A percentile compares a stretch with the other conserved stretches of the same genome.
phyloP scores from a whole-genome alignment of 495 filamentous ascomycete species.

The Aspergillus olivimuriae region DNA sequence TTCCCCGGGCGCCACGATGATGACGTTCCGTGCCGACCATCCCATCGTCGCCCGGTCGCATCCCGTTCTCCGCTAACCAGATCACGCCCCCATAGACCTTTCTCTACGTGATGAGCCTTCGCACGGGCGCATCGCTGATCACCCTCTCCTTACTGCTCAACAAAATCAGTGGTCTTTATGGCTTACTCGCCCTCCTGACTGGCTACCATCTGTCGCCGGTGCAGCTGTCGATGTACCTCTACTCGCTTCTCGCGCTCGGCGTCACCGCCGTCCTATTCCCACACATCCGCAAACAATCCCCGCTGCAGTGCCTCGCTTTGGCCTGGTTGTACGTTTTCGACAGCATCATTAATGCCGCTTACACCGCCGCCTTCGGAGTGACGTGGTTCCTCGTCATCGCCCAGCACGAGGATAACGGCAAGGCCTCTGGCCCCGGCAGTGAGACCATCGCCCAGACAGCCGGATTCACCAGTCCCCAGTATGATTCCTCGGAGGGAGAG shows the following conservation, averaged over 20 bases:
- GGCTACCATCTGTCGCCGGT: conserved; percentile 60
- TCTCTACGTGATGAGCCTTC: conserved; percentile 76
- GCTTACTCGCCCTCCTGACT: conserved; percentile 78
- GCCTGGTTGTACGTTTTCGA: conserved; percentile 78
- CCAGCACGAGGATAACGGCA: conserved; percentile 42
- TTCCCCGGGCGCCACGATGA: neutral
- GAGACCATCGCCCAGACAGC: conserved; percentile 56
- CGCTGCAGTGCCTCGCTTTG: conserved; percentile 62
- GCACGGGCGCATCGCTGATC: conserved; percentile 76
- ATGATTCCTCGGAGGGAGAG: conserved; percentile 45
- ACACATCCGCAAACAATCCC: conserved; percentile 61
- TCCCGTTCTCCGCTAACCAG: conserved; percentile 7
- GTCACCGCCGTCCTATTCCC: conserved; percentile 57
- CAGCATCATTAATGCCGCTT: conserved; percentile 66
- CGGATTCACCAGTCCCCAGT: conserved; percentile 62
- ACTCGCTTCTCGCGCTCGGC: conserved; percentile 63
- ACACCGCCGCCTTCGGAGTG: conserved; percentile 71
- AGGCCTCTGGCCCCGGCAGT: conserved; percentile 33
- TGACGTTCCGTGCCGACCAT: conserved; percentile 3
- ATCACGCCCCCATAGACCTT: conserved; percentile 51
- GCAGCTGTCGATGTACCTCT: conserved; percentile 77
- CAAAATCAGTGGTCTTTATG: conserved; percentile 82
- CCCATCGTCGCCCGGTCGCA: conserved; percentile 15
- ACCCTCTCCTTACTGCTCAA: conserved; percentile 75
- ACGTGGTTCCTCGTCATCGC: conserved; percentile 75